Evolutionary conservation across 1,284 basidiomycete genomes (phyloP).

Genomic region (Erythrobasidium hasegawianum): DNA sequence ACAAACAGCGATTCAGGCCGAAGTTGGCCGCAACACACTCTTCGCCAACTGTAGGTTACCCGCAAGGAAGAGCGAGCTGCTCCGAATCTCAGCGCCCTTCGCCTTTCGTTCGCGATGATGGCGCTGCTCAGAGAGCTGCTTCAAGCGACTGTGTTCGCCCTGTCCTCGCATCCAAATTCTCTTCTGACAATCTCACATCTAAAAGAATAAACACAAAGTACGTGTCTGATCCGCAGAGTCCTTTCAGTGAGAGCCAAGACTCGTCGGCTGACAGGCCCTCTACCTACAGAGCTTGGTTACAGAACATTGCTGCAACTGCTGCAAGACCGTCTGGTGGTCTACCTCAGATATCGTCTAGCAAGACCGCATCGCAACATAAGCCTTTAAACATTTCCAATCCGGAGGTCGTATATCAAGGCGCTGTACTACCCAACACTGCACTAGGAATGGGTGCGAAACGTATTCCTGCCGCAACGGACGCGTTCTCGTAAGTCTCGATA

Average conservation of each 20-base stretch:
- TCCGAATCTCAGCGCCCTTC: too few species aligned
- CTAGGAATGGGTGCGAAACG: conserved; percentile 17
- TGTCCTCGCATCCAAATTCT: conserved; percentile 28
- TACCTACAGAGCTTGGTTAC: conserved; percentile 22
- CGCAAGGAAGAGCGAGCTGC: too few species aligned
- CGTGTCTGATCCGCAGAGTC: not conserved
- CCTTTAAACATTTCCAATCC: conserved; percentile 19
- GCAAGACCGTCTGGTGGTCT: not conserved
- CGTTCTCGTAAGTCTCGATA: not conserved
- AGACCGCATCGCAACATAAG: not conserved
- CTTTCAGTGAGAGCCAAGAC: not conserved
- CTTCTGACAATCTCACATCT: conserved; percentile 22
- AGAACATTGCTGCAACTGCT: conserved; percentile 25
- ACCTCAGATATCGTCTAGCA: not conserved
- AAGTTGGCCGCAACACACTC: too few species aligned
- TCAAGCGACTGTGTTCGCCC: conserved; percentile 7
- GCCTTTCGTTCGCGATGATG: too few species aligned
- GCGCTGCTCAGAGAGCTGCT: too few species aligned
- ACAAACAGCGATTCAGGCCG: not conserved
- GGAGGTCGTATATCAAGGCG: conserved; percentile 19
- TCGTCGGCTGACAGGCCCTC: not conserved
- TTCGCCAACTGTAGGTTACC: too few species aligned
- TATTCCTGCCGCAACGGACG: not conserved
- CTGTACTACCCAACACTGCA: not conserved
- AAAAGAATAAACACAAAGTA: conserved; percentile 27